Conservation (phyloP, 2,329 filamentous ascomycete species). For the Aspergillus pseudotamarii region DNA sequence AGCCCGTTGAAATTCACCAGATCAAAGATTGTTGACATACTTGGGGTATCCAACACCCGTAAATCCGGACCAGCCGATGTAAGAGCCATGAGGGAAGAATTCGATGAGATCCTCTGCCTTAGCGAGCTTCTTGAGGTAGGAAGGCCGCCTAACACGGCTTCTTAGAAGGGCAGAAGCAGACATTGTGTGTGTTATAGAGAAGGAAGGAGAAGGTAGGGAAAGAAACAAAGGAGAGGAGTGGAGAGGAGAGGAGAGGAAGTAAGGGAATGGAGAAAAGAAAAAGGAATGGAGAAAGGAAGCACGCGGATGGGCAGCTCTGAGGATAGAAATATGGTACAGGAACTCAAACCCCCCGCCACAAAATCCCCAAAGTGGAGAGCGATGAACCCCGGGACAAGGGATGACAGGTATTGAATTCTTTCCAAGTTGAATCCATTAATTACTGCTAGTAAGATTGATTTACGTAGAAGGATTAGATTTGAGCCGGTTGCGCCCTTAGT, state of each 20-base stretch:
- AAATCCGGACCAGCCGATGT: conserved; percentile 89
- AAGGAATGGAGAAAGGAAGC: conserved; percentile 11
- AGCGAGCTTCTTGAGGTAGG: conserved; percentile 77
- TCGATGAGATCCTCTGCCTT: conserved; percentile 77
- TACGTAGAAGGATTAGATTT: background rate
- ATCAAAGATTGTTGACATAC: conserved; percentile 51
- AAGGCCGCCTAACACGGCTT: conserved; percentile 73
- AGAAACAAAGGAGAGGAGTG: background rate
- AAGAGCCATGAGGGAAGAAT: conserved; percentile 81
- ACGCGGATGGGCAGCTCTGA: conserved; percentile 5
- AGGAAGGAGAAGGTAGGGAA: conserved; percentile 13
- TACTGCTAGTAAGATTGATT: conserved; percentile 2
- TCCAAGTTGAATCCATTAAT: background rate
- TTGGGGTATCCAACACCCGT: conserved; percentile 89
- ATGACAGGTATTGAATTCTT: background rate
- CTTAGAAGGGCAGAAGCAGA: conserved; percentile 73
- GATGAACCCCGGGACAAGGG: conserved; percentile 10
- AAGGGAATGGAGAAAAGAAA: background rate
- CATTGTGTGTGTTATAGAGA: conserved; percentile 37
- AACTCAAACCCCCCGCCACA: conserved; percentile 12
- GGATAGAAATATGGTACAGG: conserved; percentile 22
- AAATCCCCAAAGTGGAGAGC: conserved; percentile 3
- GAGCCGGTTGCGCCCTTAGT: background rate
- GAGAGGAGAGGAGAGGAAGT: background rate
- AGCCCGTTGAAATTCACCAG: background rate